Evolutionary conservation across 192 early-diverging fungal genomes (phyloP).

Genomic region (Thamnidium elegans): DNA sequence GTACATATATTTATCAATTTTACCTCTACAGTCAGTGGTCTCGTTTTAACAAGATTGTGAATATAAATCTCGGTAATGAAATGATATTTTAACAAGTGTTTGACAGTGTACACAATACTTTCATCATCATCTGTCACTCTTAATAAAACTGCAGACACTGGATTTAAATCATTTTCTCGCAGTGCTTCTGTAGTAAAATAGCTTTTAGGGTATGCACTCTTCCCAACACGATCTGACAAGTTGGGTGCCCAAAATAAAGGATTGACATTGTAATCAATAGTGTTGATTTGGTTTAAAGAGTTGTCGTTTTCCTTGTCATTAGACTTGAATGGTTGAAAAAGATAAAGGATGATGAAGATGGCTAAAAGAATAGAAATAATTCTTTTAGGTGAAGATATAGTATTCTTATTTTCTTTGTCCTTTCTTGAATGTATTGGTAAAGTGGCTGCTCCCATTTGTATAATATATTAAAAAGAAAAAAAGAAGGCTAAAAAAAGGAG

Average conservation of each 20-base stretch:
- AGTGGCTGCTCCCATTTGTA: no score
- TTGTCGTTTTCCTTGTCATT: no score
- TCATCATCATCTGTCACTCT: constrained; percentile 17
- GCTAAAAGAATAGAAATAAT: no score
- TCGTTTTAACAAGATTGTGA: constrained; percentile 45
- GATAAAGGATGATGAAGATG: no score
- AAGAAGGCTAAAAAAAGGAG: no score
- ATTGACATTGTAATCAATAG: constrained; percentile 2
- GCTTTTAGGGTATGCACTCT: constrained; percentile 2
- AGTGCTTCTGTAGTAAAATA: constrained; percentile 13
- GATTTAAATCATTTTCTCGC: constrained; percentile 21
- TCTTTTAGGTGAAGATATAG: no score
- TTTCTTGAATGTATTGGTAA: no score
- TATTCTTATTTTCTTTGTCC: no score
- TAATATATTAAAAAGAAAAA: no score
- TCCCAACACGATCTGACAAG: neutral
- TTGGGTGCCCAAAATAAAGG: constrained; percentile 2
- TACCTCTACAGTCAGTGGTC: constrained; percentile 13
- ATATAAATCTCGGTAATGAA: constrained; percentile 54
- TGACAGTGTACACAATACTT: constrained; percentile 41
- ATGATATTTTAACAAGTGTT: constrained; percentile 48
- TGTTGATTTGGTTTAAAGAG: neutral
- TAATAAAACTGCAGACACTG: constrained; percentile 52
- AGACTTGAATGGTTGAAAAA: no score
- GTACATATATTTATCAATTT: neutral